Base-by-base conservation (phyloP, 805 yeast genomes). In the Dipodascus albidus region DNA sequence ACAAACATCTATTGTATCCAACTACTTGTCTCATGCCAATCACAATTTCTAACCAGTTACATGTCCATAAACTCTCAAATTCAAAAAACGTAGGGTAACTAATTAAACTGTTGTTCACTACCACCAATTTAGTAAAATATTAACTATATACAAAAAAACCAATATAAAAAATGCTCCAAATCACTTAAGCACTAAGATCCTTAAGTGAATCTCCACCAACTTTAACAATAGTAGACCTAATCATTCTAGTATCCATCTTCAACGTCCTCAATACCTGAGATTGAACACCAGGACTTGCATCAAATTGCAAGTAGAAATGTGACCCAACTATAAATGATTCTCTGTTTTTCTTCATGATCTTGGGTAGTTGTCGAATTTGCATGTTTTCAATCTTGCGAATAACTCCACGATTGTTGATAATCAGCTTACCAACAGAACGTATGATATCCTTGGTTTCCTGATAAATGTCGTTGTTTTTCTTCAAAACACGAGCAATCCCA, bases 331-430 rank as follows among this genome's bases (percentile, higher is more conserved):
- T 87, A 69, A 90, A 95, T 56, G 81, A 77, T 65, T 90, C 95
- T 64, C 89, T 95, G 64, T 88, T 88, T 64, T 87, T 87, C 59
- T 82, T 80, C 70, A 87, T 77, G 56, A 91, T 78, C 58, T 81
- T 84, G 19, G 98, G 96, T 53, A 93, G 75, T 23, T 82, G 81
- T 57, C 79, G 79, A 47, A 82, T 78, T 0, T 96, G 97, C 66
- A 90, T 70, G 57, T 89, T 85, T 51, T 84, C 78, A 49, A 91
- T 79, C 56, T 80, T 82, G 66, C 98, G 79, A 41, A 91, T 82
- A n/a, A 91, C 91, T 51, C 99, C 99, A 75, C 96, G 87, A 69
- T 91, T 90, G 56, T 81, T 80, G 55, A 93, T 77, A 24, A 91
- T 79, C 64, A 88, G 74, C 65, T 81, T 84, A 8, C 98, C 98